Percentiles rank a stretch among this genome's conserved stretches.
These are phyloP conservation scores for Tetrahymena thermophila DNA, from an alignment of 73 alveolate genomes.

Conservation along the genomic window DNA sequence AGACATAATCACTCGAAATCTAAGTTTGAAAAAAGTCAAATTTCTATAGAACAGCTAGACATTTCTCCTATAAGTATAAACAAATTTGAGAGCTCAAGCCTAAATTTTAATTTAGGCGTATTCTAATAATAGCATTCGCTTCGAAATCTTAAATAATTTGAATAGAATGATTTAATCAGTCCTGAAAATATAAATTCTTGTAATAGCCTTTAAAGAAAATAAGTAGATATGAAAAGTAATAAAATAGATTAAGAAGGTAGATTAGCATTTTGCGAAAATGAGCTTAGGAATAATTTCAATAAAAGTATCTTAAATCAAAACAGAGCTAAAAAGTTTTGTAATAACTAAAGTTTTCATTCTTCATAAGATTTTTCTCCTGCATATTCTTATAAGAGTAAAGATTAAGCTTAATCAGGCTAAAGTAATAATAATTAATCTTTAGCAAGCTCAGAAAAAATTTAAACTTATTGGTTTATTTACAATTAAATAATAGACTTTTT, in stretches of 20 bases:
- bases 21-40: neutral
- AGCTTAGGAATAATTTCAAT: too few species aligned
- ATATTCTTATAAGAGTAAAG: neutral
- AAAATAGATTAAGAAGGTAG: neutral
- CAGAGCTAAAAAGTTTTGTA: neutral
- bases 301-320: too few species aligned
- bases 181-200: neutral
- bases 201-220: neutral
- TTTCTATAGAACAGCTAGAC: neutral
- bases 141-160: neutral
- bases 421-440: too few species aligned
- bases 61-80: neutral
- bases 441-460: neutral
- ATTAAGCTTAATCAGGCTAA: too few species aligned
- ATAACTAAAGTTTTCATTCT: neutral
- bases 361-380: neutral
- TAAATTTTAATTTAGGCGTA: neutral
- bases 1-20: neutral
- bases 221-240: neutral
- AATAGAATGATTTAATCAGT: neutral
- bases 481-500: neutral
- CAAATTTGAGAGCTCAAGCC: neutral
- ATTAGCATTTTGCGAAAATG: neutral
- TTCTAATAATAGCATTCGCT: neutral
- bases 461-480: neutral